These are phyloP conservation scores for Grosmannia huntii DNA, from an alignment of 2,329 filamentous ascomycete species.

Conservation along the genomic window DNA sequence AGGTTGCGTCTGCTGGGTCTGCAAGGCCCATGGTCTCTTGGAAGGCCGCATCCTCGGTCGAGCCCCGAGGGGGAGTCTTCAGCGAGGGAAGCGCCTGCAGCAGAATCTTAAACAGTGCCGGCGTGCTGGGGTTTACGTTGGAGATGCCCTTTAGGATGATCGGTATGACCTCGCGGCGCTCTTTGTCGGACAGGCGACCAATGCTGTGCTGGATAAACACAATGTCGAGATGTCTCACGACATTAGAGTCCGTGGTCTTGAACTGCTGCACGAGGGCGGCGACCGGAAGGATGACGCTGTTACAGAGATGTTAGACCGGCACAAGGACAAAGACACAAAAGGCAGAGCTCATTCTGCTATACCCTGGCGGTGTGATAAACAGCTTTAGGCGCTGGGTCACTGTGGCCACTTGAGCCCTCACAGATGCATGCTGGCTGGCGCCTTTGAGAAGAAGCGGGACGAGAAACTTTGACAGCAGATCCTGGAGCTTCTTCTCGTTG, in stretches of 20 bases:
- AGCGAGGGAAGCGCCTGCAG: slow-evolving; percentile 62
- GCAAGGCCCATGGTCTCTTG: slow-evolving; percentile 53
- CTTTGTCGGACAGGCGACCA: slow-evolving; percentile 34
- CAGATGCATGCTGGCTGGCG: slow-evolving; percentile 63
- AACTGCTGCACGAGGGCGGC: slow-evolving; percentile 78
- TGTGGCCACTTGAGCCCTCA: slow-evolving; percentile 60
- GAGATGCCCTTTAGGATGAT: slow-evolving; percentile 55
- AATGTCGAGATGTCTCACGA: slow-evolving; percentile 81
- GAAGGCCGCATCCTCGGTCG: slow-evolving; percentile 61
- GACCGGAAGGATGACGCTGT: slow-evolving; percentile 66
- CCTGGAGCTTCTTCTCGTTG: slow-evolving; percentile 70
- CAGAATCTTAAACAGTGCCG: slow-evolving; percentile 70
- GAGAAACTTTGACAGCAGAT: slow-evolving; percentile 66
- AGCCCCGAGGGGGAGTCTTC: slow-evolving; percentile 62
- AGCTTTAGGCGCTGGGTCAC: slow-evolving; percentile 39
- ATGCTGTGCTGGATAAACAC: slow-evolving; percentile 78
- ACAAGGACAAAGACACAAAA: neutral
- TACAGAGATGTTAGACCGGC: neutral
- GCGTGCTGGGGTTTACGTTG: slow-evolving; percentile 34
- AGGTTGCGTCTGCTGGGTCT: slow-evolving; percentile 54
- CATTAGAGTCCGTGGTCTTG: slow-evolving; percentile 58
- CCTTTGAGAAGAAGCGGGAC: slow-evolving; percentile 76
- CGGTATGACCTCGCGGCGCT: slow-evolving; percentile 62
- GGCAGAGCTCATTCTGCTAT: slow-evolving; percentile 11
- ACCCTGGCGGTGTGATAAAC: slow-evolving; percentile 40